Conservation (phyloP, 2,329 filamentous ascomycete species). For the Colletotrichum navitas region DNA sequence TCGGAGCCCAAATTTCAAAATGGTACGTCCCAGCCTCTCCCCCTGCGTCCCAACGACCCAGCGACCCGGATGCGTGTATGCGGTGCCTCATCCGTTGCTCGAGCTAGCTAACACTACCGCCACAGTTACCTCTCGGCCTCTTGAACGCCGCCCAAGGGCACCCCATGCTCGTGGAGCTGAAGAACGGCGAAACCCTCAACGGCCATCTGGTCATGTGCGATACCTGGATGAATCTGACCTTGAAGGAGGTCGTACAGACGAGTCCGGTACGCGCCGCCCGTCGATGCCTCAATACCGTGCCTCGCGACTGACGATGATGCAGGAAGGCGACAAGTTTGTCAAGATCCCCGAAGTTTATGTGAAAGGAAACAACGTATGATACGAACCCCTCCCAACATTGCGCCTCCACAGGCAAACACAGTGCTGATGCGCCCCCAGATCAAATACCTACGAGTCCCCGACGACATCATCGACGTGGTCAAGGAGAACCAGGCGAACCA, state of each 20-base stretch:
- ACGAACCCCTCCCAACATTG: not conserved
- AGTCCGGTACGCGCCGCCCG: constrained; percentile 71
- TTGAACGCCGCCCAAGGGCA: constrained; percentile 97
- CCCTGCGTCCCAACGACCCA: not conserved
- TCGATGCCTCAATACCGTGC: not conserved
- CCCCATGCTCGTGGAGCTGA: constrained; percentile 97
- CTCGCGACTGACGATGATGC: constrained; percentile 43
- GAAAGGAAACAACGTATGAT: constrained; percentile 92
- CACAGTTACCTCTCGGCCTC: constrained; percentile 79
- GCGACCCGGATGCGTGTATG: not conserved
- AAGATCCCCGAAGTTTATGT: constrained; percentile 95
- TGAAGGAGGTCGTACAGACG: constrained; percentile 97
- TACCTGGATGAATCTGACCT: constrained; percentile 99
- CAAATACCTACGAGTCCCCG: constrained; percentile 96
- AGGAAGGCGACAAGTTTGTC: constrained; percentile 95
- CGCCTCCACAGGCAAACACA: not conserved
- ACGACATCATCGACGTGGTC: constrained; percentile 94
- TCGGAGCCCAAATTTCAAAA: constrained; percentile 32
- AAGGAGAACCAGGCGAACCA: constrained; percentile 90
- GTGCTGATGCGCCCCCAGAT: constrained; percentile 72
- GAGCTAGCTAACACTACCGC: constrained; percentile 13
- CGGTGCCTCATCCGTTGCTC: not conserved
- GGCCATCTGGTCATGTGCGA: constrained; percentile 97
- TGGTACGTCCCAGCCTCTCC: constrained; percentile 23
- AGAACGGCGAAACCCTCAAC: constrained; percentile 97